Percentiles rank a stretch among this genome's conserved stretches.
phyloP scores from a whole-genome alignment of 192 early-diverging fungal species.

The Rhizophlyctis rosea region DNA sequence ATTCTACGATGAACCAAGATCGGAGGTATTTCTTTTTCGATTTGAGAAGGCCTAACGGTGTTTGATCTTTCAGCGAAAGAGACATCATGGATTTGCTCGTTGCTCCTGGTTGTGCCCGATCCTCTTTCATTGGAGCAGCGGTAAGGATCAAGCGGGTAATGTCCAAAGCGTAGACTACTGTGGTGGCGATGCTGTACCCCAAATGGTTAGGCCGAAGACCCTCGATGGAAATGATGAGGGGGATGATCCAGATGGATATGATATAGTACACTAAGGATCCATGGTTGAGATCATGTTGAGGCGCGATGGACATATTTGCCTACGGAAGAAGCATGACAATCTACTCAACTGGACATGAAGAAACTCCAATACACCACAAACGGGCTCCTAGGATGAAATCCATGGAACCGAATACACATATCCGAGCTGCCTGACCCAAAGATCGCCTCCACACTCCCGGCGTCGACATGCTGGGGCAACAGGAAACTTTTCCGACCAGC shows the following conservation, averaged over 20 bases:
- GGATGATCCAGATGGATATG: constrained; percentile 7
- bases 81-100: neutral
- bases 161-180: constrained; percentile 19
- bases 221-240: constrained; percentile 22
- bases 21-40: constrained; percentile 10
- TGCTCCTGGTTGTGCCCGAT: too few relatives aligned
- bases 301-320: neutral
- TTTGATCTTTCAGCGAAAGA: neutral
- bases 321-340: neutral
- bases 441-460: neutral
- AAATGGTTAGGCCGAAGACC: neutral
- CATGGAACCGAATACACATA: neutral
- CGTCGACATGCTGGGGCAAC: neutral
- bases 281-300: neutral
- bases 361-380: constrained; percentile 35
- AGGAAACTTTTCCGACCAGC: neutral
- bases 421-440: neutral
- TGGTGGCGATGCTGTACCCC: constrained; percentile 1
- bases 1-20: constrained; percentile 17
- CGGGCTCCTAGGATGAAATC: constrained; percentile 16
- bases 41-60: neutral
- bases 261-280: constrained; percentile 15
- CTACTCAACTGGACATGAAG: constrained; percentile 26
- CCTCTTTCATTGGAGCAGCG: neutral
- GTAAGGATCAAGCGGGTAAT: constrained; percentile 20